Conservation (phyloP, 2,329 filamentous ascomycete species). For the Venturia oleaginea region DNA sequence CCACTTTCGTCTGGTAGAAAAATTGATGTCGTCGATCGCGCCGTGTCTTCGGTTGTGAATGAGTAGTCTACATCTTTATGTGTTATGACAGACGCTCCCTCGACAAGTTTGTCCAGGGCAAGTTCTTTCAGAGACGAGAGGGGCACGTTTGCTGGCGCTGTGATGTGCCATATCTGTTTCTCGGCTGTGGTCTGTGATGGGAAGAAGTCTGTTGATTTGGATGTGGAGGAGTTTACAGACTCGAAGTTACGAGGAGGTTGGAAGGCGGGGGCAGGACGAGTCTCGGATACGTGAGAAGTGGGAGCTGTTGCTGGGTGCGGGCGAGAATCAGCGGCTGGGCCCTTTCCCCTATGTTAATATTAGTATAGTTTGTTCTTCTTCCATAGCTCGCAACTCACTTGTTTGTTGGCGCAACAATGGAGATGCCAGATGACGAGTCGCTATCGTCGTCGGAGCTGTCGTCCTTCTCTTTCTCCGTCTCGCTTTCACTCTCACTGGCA, state of each 20-base stretch:
- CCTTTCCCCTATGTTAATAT: background rate
- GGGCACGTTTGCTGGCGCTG: constrained; percentile 60
- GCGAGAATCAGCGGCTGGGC: background rate
- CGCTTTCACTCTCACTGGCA: background rate
- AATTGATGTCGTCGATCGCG: constrained; percentile 48
- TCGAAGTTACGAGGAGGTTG: constrained; percentile 38
- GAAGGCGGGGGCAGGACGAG: constrained; percentile 28
- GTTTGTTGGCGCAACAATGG: background rate
- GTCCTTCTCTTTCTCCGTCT: background rate
- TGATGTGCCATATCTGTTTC: constrained; percentile 76
- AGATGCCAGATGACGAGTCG: background rate
- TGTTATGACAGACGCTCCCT: constrained; percentile 47
- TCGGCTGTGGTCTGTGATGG: constrained; percentile 51
- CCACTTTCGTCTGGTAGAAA: constrained; percentile 51
- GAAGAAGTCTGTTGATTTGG: constrained; percentile 39
- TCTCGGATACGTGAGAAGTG: constrained; percentile 16
- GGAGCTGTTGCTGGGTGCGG: background rate
- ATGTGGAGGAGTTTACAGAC: constrained; percentile 32
- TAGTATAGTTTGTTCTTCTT: background rate
- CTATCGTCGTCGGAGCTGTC: background rate
- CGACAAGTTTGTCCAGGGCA: constrained; percentile 49
- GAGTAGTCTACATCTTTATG: constrained; percentile 57
- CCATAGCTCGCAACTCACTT: background rate
- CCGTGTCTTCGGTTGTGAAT: constrained; percentile 44
- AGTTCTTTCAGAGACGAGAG: constrained; percentile 58